These are phyloP conservation scores for Chloridella minuta DNA, from an alignment of 352 stramenopile species.

Conservation along the genomic window DNA sequence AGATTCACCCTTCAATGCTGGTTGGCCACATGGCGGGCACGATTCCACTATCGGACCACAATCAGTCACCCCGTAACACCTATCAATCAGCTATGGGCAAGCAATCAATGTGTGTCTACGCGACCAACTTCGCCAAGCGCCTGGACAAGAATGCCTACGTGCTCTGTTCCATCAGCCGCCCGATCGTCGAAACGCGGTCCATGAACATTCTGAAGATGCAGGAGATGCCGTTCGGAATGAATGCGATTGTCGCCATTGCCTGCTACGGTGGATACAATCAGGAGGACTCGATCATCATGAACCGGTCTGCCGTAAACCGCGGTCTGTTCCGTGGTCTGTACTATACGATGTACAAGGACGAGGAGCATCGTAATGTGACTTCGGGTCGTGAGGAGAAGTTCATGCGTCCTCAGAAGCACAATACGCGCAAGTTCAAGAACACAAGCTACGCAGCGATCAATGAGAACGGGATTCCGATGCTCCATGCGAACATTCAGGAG, in stretches of 20 bases:
- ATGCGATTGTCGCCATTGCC: slow-evolving; percentile 70
- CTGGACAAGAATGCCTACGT: slow-evolving; percentile 99
- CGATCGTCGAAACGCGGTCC: slow-evolving; percentile 78
- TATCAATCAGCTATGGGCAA: slow-evolving; percentile 99
- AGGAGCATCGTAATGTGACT: too few relatives aligned
- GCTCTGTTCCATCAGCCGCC: slow-evolving; percentile 96
- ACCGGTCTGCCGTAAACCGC: slow-evolving; percentile 94
- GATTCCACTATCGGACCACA: slow-evolving; percentile 99
- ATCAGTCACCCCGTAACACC: slow-evolving; percentile 98
- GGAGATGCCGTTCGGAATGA: slow-evolving; percentile 89
- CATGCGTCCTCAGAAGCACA: too few relatives aligned
- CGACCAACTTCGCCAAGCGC: slow-evolving; percentile 83
- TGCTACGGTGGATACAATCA: slow-evolving; percentile 85
- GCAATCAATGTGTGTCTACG: slow-evolving; percentile 96
- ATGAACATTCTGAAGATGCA: slow-evolving; percentile 95
- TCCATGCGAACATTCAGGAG: too few relatives aligned
- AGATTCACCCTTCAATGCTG: slow-evolving; percentile 97
- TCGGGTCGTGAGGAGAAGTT: too few relatives aligned
- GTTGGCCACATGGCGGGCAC: slow-evolving; percentile 94
- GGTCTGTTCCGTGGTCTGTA: too few relatives aligned
- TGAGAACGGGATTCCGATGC: too few relatives aligned
- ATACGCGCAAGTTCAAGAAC: too few relatives aligned
- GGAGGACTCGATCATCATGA: slow-evolving; percentile 99
- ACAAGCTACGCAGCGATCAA: too few relatives aligned
- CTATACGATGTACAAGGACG: too few relatives aligned